phyloP scores from a whole-genome alignment of 1,139 yeast genomes.

The Yamadazyma sp. region DNA sequence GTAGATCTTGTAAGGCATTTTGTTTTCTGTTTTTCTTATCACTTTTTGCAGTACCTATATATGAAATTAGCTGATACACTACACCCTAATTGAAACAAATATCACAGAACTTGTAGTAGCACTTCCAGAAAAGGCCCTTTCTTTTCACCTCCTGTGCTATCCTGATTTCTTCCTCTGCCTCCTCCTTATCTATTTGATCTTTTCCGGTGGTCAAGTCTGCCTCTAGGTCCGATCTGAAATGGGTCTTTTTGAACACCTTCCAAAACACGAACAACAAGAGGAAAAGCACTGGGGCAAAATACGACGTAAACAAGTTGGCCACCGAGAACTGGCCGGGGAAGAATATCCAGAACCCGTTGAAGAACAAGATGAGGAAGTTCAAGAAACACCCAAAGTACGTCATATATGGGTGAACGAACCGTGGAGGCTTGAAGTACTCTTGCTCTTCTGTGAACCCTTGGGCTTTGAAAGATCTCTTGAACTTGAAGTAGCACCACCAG shows the following conservation, averaged over 20 bases:
- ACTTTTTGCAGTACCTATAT: no score
- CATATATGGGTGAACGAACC: constrained; percentile 31
- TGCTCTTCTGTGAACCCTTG: constrained; percentile 27
- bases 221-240: constrained; percentile 28
- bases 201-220: constrained; percentile 41
- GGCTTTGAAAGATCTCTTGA: constrained; percentile 32
- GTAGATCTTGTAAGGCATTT: neutral
- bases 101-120: constrained; percentile 15
- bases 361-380: constrained; percentile 28
- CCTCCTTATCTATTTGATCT: constrained; percentile 35
- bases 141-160: constrained; percentile 19
- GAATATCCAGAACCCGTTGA: constrained; percentile 44
- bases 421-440: constrained; percentile 26
- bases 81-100: constrained; percentile 15
- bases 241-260: constrained; percentile 37
- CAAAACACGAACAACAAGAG: constrained; percentile 28
- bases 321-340: constrained; percentile 39
- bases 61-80: no score
- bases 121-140: constrained; percentile 21
- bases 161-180: constrained; percentile 23
- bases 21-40: no score
- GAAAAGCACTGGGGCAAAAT: constrained; percentile 40
- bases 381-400: constrained; percentile 33
- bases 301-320: constrained; percentile 38
- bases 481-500: constrained; percentile 46